Base-by-base conservation (phyloP, 2,329 filamentous ascomycete genomes). In the Dactylellina parvicollis region DNA sequence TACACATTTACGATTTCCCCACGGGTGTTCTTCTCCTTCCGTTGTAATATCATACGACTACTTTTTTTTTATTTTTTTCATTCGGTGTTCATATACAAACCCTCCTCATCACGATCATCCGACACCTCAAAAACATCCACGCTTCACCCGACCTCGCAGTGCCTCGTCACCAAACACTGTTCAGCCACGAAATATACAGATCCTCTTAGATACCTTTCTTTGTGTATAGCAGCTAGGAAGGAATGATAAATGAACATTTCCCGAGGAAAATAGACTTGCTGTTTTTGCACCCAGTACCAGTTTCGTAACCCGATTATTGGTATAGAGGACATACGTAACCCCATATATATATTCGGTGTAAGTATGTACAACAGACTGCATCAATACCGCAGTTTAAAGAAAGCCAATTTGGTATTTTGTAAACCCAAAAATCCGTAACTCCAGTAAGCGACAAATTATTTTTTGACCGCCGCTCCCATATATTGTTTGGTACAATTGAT, bases 1-100 rank as follows among this genome's bases (percentile, higher is more conserved):
- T 44, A 60, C 24, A 50, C 57, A 54, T 54, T 55, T 18, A 52
- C 49, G 57, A 64, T 64, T 61, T 62, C 50, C 46, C 28, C 30
- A 22, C 42, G 42, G 26, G 32, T 14, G 56, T n/a, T 55, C 40
- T 54, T 55, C 38, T 71, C 49, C 52, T 71, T 32, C 67, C 54
- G 52, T 65, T 72, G 66, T 71, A 71, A 71, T 71, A 71, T 61
- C 57, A 62, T 57, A 44, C 67, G 50, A 55, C 56, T 40, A 30
- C 44, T 52, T 14, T 34, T 38, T 54, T 10, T 28, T 26, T 38
- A 34, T 56, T 65, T 54, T 61, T 66, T 65, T 54, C 47, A 60
- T 73, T 73, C 69, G 69, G 69, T 73, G 69, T 73, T 73, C 69
- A 73, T 73, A 73, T 73, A 73, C 44, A 70, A 59, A n/a, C n/a